These are phyloP conservation scores for Talaromyces sp. DNA, from an alignment of 2,329 filamentous ascomycete genomes.

Conservation along the genomic window DNA sequence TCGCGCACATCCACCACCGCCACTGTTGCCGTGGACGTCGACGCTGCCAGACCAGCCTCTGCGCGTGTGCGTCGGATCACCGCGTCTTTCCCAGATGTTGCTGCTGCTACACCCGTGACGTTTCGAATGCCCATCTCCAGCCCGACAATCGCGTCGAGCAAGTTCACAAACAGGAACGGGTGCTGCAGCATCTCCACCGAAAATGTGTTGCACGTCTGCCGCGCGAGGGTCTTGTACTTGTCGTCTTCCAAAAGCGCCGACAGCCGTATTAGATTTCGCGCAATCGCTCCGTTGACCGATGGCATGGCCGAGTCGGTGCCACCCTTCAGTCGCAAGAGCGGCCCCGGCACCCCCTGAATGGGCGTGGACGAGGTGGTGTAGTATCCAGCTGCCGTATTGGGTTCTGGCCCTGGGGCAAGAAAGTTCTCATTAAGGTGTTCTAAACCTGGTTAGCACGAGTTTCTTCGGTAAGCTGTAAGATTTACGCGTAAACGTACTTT, in stretches of 20 bases:
- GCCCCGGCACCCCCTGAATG: conserved; percentile 55
- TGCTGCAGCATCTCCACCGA: conserved; percentile 89
- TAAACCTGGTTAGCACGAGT: not conserved
- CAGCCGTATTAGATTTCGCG: conserved; percentile 79
- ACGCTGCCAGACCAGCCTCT: conserved; percentile 27
- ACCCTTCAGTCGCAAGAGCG: conserved; percentile 81
- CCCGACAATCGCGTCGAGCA: conserved; percentile 71
- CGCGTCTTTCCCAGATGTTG: conserved; percentile 23
- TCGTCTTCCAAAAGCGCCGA: conserved; percentile 63
- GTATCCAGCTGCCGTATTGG: conserved; percentile 33
- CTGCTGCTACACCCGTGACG: conserved; percentile 48
- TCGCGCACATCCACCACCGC: conserved; percentile 35
- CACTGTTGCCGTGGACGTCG: conserved; percentile 27
- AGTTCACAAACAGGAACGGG: conserved; percentile 80
- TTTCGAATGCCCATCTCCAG: conserved; percentile 64
- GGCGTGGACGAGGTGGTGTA: conserved; percentile 40
- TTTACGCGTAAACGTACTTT: conserved; percentile 49
- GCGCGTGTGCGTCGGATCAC: conserved; percentile 28
- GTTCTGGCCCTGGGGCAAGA: conserved; percentile 56
- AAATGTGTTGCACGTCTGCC: conserved; percentile 75
- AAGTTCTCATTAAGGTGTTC: conserved; percentile 71
- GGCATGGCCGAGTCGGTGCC: conserved; percentile 92
- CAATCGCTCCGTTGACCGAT: conserved; percentile 82
- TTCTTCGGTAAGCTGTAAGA: not conserved
- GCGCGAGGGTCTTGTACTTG: conserved; percentile 59